Evolutionary conservation across 352 stramenopile genomes (phyloP).

Genomic region (Phytophthora idaei): DNA sequence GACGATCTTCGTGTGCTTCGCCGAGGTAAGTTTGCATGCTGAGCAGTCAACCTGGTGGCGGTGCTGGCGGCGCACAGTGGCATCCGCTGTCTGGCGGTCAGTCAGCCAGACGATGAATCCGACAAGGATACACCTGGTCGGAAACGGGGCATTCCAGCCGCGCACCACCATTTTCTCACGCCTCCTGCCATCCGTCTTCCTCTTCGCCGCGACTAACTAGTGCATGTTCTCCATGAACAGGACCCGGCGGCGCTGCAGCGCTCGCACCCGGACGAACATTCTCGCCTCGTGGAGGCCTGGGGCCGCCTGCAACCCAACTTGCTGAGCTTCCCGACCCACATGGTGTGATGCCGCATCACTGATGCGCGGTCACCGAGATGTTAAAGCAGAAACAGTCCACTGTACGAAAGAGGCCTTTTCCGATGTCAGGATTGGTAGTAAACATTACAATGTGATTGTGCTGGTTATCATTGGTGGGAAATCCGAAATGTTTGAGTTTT

Average conservation of each 20-base stretch:
- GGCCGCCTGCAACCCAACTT: constrained; percentile 74
- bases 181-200: constrained; percentile 14
- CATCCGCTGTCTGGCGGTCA: constrained; percentile 13
- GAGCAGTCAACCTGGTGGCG: constrained; percentile 14
- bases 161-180: constrained; percentile 25
- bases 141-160: constrained; percentile 32
- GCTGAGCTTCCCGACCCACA: constrained; percentile 46
- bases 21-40: constrained; percentile 58
- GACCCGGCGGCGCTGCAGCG: constrained; percentile 73
- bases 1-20: constrained; percentile 90
- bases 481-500: constrained; percentile 7
- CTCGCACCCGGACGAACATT: constrained; percentile 74
- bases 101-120: constrained; percentile 33
- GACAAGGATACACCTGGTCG: constrained; percentile 41
- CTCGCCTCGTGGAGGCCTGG: constrained; percentile 75
- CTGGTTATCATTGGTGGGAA: constrained; percentile 9
- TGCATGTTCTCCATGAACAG: constrained; percentile 32
- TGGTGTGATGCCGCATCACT: constrained; percentile 23
- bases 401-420: constrained; percentile 5
- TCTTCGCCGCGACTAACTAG: constrained; percentile 6
- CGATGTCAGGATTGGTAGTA: constrained; percentile 21
- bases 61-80: constrained; percentile 22
- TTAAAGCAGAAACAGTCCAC: constrained; percentile 17
- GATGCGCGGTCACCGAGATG: constrained; percentile 6
- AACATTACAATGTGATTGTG: constrained; percentile 18